Evolutionary conservation across 768 basidiomycete species (phyloP).

Genomic region (Fibroporia radiculosa): DNA sequence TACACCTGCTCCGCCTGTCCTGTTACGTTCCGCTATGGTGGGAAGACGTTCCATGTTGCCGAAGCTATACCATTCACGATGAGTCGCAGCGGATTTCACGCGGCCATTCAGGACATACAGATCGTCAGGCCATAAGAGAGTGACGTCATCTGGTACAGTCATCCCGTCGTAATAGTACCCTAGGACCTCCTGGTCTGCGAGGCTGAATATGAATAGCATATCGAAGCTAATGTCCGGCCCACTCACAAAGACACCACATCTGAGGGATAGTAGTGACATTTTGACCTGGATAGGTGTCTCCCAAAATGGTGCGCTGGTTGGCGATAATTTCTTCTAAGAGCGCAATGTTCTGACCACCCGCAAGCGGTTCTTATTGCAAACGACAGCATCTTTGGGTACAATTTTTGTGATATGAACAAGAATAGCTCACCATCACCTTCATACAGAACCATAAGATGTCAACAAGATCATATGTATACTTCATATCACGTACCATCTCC

Average conservation of each 20-base stretch:
- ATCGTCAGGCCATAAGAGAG: conserved; percentile 64
- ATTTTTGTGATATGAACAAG: too few relatives aligned
- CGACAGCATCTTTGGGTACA: too few relatives aligned
- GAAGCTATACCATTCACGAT: too few relatives aligned
- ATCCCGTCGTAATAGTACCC: conserved; percentile 60
- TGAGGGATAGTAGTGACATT: conserved; percentile 51
- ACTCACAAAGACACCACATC: conserved; percentile 52
- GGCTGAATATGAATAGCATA: not conserved
- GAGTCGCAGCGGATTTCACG: too few relatives aligned
- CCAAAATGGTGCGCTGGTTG: conserved; percentile 56
- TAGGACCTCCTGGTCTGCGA: conserved; percentile 49
- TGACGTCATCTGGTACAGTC: conserved; percentile 56
- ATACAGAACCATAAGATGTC: not conserved
- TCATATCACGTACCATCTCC: conserved; percentile 28
- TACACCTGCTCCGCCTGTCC: conserved; percentile 62
- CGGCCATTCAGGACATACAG: conserved; percentile 45
- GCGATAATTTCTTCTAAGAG: conserved; percentile 48
- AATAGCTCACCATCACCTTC: conserved; percentile 40
- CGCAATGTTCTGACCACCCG: conserved; percentile 38
- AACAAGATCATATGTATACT: not conserved
- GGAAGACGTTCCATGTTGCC: conserved; percentile 65
- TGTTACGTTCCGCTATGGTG: conserved; percentile 41
- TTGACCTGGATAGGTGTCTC: conserved; percentile 39
- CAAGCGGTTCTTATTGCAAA: conserved; percentile 46
- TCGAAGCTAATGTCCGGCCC: too few relatives aligned